phyloP scores from a whole-genome alignment of 345 rosid species.

The Brassica napus region DNA sequence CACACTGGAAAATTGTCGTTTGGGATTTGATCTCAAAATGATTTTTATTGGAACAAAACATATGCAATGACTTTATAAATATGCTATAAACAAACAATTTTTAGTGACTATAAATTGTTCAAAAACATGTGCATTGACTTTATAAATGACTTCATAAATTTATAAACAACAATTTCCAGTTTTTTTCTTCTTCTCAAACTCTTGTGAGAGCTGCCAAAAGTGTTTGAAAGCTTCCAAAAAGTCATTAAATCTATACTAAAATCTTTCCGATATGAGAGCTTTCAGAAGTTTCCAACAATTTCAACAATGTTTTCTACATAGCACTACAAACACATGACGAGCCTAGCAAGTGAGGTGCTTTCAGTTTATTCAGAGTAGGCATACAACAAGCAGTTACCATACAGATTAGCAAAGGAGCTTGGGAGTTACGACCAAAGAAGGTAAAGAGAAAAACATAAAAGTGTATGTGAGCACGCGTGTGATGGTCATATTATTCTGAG shows the following conservation, averaged over 20 bases:
- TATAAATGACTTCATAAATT: too few species aligned
- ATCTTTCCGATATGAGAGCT: neutral
- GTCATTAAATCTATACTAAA: too few species aligned
- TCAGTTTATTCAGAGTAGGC: conserved; percentile 7
- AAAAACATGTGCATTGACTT: too few species aligned
- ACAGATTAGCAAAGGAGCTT: conserved; percentile 20
- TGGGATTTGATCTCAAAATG: too few species aligned
- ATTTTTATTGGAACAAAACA: too few species aligned
- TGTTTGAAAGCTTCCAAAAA: neutral
- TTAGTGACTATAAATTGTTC: too few species aligned
- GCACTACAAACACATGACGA: neutral
- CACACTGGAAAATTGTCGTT: too few species aligned
- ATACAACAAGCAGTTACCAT: conserved; percentile 24
- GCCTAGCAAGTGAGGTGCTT: neutral
- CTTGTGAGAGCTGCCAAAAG: neutral
- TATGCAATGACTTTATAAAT: too few species aligned
- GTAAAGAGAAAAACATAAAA: neutral
- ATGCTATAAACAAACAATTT: too few species aligned
- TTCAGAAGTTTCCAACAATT: neutral
- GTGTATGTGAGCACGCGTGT: conserved; percentile 1
- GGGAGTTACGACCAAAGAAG: neutral
- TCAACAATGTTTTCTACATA: neutral
- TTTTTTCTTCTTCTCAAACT: neutral
- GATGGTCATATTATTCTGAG: conserved; percentile 26
- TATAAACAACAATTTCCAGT: neutral